Conservation (phyloP, 2,329 filamentous ascomycete genomes). For the Dactylellina sp. region DNA sequence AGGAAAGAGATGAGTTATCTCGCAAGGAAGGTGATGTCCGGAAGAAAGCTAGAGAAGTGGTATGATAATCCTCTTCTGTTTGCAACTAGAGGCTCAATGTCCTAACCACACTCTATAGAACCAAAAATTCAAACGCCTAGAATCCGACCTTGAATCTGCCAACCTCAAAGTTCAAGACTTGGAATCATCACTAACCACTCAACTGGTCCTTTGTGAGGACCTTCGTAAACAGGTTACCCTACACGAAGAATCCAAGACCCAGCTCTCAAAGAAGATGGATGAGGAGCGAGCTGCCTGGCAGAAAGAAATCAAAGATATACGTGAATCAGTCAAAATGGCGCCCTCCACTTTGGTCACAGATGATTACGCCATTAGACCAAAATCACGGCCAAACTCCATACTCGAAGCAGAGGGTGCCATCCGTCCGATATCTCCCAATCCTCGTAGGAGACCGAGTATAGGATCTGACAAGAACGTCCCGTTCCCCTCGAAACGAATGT, state of each 20-base stretch:
- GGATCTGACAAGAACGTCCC: conserved; percentile 49
- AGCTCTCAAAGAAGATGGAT: conserved; percentile 68
- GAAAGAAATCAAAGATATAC: conserved; percentile 48
- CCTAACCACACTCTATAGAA: conserved; percentile 67
- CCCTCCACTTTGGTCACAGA: conserved; percentile 13
- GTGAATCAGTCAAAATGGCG: conserved; percentile 27
- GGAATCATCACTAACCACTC: conserved; percentile 73
- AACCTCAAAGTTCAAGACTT: conserved; percentile 73
- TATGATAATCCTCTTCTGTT: conserved; percentile 65
- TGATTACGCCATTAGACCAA: conserved; percentile 27
- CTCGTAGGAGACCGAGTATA: conserved; percentile 48
- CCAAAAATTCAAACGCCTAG: conserved; percentile 74
- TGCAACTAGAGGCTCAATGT: neutral
- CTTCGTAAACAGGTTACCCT: conserved; percentile 73
- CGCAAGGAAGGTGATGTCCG: conserved; percentile 87
- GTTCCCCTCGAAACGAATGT: conserved; percentile 49
- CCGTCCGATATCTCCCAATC: conserved; percentile 43
- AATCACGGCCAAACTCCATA: conserved; percentile 47
- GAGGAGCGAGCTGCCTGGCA: conserved; percentile 73
- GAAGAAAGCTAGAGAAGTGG: conserved; percentile 87
- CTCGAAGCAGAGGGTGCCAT: conserved; percentile 44
- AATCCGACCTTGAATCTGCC: conserved; percentile 83
- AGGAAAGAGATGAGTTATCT: conserved; percentile 86
- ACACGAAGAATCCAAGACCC: conserved; percentile 43
- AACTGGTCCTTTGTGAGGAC: conserved; percentile 71